These are phyloP conservation scores for Fraxinus albicans DNA, from an alignment of 305 asterid species.

Conservation along the genomic window DNA sequence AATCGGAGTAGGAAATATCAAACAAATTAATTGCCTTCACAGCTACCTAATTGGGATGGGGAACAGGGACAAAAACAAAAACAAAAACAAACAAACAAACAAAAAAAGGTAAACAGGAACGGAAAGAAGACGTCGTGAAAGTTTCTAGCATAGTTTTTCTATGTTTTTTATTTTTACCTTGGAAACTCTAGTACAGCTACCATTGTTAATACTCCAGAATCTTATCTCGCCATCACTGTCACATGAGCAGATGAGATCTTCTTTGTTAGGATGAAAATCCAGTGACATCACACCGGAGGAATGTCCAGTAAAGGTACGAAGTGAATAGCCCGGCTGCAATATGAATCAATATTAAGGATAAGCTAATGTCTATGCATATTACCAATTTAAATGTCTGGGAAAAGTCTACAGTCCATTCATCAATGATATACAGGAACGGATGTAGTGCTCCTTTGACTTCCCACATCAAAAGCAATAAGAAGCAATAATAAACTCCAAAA, in stretches of 20 bases:
- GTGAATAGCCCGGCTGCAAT: conserved; percentile 76
- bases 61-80: neutral
- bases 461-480: neutral
- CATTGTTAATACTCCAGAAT: conserved; percentile 81
- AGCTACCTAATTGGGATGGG: neutral
- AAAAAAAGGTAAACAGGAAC: neutral
- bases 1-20: conserved; percentile 17
- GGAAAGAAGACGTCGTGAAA: neutral
- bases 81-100: neutral
- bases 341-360: conserved; percentile 11
- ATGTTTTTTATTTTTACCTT: conserved; percentile 47
- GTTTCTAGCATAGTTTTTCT: neutral
- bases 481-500: neutral
- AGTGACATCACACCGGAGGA: conserved; percentile 85
- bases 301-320: conserved; percentile 89
- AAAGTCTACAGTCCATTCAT: neutral
- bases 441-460: neutral
- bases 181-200: conserved; percentile 72
- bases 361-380: neutral
- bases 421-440: neutral
- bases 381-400: neutral
- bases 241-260: conserved; percentile 88
- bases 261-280: conserved; percentile 96
- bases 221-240: conserved; percentile 94
- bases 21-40: neutral